Evolutionary conservation across 2,329 filamentous ascomycete genomes (phyloP).

Genomic region (Raffaelea ambrosiae): DNA sequence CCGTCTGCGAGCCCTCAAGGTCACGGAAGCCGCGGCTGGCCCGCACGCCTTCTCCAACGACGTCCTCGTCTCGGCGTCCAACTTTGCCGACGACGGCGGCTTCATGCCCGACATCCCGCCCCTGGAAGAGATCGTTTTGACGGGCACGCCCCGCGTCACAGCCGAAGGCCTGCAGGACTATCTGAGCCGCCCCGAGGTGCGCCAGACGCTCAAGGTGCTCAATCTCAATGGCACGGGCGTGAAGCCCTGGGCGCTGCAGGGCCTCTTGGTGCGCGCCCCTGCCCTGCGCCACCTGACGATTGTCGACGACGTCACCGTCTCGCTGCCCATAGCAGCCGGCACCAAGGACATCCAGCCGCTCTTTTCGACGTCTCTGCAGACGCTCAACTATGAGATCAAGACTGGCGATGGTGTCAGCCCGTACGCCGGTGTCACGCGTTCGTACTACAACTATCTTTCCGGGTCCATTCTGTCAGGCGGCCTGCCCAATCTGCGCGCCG

Average conservation of each 20-base stretch:
- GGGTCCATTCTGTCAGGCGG: constrained; percentile 70
- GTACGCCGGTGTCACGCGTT: constrained; percentile 41
- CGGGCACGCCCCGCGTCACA: constrained; percentile 64
- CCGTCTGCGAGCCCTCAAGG: constrained; percentile 63
- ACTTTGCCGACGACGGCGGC: constrained; percentile 15
- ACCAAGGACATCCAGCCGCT: constrained; percentile 49
- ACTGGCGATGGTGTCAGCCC: constrained; percentile 47
- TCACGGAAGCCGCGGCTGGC: constrained; percentile 55
- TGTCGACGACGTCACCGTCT: constrained; percentile 38
- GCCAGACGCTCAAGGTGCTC: constrained; percentile 55
- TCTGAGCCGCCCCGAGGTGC: constrained; percentile 52
- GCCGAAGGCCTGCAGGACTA: constrained; percentile 61
- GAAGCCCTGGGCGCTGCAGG: constrained; percentile 50
- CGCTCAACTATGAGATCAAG: constrained; percentile 77
- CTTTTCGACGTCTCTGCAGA: constrained; percentile 58
- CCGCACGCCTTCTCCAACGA: constrained; percentile 56
- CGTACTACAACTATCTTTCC: constrained; percentile 80
- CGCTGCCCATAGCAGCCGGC: constrained; percentile 38
- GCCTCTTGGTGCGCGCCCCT: constrained; percentile 49
- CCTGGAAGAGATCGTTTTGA: constrained; percentile 64
- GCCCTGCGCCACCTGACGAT: constrained; percentile 49
- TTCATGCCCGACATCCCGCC: constrained; percentile 64
- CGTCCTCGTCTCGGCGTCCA: constrained; percentile 45
- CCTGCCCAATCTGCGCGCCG: constrained; percentile 62
- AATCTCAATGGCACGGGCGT: constrained; percentile 67